Percentiles rank a stretch among this genome's conserved stretches.
phyloP scores from a whole-genome alignment of 1,284 basidiomycete genomes.

The Tausonia pullulans region DNA sequence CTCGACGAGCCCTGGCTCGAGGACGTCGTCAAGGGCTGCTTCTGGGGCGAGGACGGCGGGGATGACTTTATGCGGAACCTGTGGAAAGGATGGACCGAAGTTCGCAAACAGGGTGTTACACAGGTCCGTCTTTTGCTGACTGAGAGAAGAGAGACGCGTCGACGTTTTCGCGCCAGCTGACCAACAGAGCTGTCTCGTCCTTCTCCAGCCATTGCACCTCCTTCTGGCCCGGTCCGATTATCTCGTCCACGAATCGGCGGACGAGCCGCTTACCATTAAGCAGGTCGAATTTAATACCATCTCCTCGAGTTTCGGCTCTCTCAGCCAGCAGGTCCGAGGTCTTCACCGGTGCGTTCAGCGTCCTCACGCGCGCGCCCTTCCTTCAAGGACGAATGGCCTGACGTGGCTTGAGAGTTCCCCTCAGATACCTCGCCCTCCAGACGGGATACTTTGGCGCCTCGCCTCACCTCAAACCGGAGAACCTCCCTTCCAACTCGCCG shows the following conservation, averaged over 20 bases:
- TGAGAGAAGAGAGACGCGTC: conserved; percentile 23
- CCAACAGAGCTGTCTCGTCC: neutral
- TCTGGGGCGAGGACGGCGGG: conserved; percentile 76
- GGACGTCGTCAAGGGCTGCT: conserved; percentile 69
- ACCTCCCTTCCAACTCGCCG: conserved; percentile 66
- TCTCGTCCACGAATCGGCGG: conserved; percentile 56
- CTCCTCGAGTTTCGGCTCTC: conserved; percentile 75
- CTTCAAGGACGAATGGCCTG: neutral
- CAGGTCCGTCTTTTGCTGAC: conserved; percentile 27
- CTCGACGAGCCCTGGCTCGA: conserved; percentile 71
- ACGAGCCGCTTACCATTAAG: conserved; percentile 50
- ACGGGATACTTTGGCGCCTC: conserved; percentile 57
- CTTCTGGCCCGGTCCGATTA: conserved; percentile 96
- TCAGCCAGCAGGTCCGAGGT: conserved; percentile 60
- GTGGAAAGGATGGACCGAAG: conserved; percentile 71
- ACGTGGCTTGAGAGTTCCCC: neutral
- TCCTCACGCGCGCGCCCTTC: neutral
- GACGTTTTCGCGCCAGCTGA: neutral
- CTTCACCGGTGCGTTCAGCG: conserved; percentile 60
- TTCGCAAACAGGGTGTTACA: conserved; percentile 47
- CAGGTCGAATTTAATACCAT: conserved; percentile 99
- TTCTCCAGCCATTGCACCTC: conserved; percentile 59
- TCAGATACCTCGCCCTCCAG: conserved; percentile 53
- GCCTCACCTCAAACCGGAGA: conserved; percentile 44
- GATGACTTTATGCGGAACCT: conserved; percentile 71